Evolutionary conservation across 1,284 basidiomycete genomes (phyloP), one percentile per base, ranked within the genome.

Genomic region (Tilletia indica): DNA sequence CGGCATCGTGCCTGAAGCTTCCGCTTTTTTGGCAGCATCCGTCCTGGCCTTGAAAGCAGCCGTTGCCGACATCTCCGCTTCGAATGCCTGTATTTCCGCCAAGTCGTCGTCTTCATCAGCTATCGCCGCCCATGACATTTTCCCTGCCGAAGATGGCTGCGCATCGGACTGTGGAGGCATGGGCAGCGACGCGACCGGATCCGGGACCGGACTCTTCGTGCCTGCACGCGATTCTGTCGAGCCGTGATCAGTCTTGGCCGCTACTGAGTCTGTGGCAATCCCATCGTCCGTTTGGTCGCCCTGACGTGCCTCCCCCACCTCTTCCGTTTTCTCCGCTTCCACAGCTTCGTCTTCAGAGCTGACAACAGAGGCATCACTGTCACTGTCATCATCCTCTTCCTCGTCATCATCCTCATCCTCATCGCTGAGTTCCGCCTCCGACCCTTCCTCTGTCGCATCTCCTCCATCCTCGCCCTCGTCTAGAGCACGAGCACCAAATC

Each of bases 71-170:
- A 25, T 19, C 61, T 64, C 61, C 36, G 36, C 61, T 38, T 38
- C 61, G 12, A 34, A 25, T 9, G 61, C 61, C 61, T 25, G 36
- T 38, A 38, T 34, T 38, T 39, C 16, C n/a, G 31, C 61, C 38
- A 19, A 38, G 12, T 64, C 38, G 34, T 64, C 61, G 36, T 64
- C 61, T 14, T 64, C 61, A 8, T 64, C 61, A 11, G 61, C 38
- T 42, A 64, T 64, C 19, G 61, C 61, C 2, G 61, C 61, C 61
- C 61, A 64, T 9, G 61, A 64, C 3, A 64, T 14, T 34, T 34
- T 39, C 12, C 36, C 36, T 19, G 31, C 61, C 12, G 31, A 36
- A 14, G 31, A 34, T 36, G 61, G 21, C 34, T n/a, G 38, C 11
- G 51, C 51, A 19, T 9, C 16, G 19, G 51, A 54, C 16, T 19